Evolutionary conservation across 257 asterid genomes (phyloP).

Genomic region (Solanum gracilifrons): DNA sequence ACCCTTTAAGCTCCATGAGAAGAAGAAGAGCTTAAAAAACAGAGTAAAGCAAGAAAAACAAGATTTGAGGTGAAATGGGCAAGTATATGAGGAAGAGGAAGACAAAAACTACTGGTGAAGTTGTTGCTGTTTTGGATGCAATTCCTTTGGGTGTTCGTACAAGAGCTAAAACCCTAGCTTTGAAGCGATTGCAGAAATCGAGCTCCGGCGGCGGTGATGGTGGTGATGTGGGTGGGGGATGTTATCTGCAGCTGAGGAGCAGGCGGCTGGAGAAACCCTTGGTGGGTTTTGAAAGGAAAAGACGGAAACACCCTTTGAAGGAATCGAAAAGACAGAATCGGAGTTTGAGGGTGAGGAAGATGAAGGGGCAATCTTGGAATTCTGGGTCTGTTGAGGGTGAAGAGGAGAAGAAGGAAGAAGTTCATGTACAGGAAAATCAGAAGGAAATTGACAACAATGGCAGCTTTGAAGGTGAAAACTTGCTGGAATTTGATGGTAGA

Average conservation of each 20-base stretch:
- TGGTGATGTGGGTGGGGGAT: constrained; percentile 2
- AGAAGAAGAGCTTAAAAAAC: neutral
- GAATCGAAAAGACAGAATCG: neutral
- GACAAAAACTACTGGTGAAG: constrained; percentile 1
- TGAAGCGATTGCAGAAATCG: constrained; percentile 16
- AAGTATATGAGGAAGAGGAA: constrained; percentile 30
- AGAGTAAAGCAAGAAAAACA: neutral
- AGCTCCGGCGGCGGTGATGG: neutral
- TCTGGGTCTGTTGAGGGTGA: neutral
- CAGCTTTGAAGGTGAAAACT: constrained; percentile 15
- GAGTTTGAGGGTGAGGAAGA: neutral
- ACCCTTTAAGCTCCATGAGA: neutral
- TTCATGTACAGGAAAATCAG: neutral
- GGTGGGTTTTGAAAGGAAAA: neutral
- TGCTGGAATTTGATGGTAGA: constrained; percentile 14
- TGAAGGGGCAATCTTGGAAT: neutral
- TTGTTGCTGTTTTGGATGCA: constrained; percentile 5
- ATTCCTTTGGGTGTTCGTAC: constrained; percentile 21
- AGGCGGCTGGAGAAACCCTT: constrained; percentile 9
- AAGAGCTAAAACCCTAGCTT: constrained; percentile 26
- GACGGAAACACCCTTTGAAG: constrained; percentile 5
- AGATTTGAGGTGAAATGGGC: constrained; percentile 8
- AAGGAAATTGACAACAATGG: neutral
- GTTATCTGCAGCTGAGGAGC: constrained; percentile 25
- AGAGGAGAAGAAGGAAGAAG: neutral